Conservation (phyloP, 2,329 filamentous ascomycete species). For the Colletotrichum gloeosporioides region DNA sequence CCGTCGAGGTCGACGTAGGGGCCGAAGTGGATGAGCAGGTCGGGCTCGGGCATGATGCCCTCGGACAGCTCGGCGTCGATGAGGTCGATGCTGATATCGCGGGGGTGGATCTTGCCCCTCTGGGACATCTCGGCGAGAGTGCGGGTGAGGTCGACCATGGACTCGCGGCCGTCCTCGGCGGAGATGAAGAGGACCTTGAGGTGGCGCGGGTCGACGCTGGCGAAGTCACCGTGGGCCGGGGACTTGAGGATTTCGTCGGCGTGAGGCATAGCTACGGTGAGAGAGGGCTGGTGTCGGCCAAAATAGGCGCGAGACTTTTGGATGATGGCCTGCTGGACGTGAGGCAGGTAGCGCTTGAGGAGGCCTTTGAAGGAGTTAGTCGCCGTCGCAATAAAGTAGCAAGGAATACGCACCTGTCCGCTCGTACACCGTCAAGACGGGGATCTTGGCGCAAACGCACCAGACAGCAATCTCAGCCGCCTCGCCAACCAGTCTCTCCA, state of each 20-base stretch:
- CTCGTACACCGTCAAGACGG: constrained; percentile 89
- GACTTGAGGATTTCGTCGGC: constrained; percentile 42
- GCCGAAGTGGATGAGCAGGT: constrained; percentile 86
- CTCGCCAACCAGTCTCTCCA: constrained; percentile 88
- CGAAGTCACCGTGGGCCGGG: constrained; percentile 27
- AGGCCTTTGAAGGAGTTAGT: constrained; percentile 63
- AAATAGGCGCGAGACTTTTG: constrained; percentile 88
- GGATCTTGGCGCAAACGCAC: constrained; percentile 89
- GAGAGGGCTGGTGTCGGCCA: constrained; percentile 72
- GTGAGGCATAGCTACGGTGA: constrained; percentile 61
- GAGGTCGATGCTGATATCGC: constrained; percentile 84
- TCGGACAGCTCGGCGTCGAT: constrained; percentile 87
- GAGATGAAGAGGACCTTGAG: constrained; percentile 79
- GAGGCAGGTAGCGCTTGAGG: constrained; percentile 87
- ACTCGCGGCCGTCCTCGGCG: constrained; percentile 87
- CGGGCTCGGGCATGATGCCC: constrained; percentile 85
- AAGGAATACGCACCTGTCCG: constrained; percentile 70
- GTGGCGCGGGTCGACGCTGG: constrained; percentile 36
- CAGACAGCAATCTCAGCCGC: constrained; percentile 91
- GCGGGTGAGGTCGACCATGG: constrained; percentile 92
- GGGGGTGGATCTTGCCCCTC: constrained; percentile 78
- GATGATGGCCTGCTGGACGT: constrained; percentile 79
- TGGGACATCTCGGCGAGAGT: constrained; percentile 96
- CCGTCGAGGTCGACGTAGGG: constrained; percentile 84
- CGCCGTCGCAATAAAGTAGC: neutral